Conservation (phyloP, 2,329 filamentous ascomycete genomes). For the Dactylellina haptotyla region DNA sequence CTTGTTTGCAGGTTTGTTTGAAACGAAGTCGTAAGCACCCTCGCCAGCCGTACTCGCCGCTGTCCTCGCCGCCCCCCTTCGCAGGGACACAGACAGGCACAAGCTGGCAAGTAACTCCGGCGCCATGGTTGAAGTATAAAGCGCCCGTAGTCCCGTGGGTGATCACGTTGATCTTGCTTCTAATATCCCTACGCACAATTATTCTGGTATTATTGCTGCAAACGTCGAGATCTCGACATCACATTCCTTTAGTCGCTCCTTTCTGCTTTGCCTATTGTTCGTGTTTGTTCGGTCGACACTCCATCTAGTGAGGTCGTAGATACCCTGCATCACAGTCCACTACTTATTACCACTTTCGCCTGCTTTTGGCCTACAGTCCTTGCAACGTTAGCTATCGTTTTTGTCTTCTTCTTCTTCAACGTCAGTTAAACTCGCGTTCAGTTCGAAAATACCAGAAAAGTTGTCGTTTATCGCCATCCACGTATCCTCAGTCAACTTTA, state of each 20-base stretch:
- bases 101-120: conserved; percentile 2
- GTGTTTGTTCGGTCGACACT: conserved; percentile 26
- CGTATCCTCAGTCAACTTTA: not conserved
- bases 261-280: not conserved
- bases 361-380: no score
- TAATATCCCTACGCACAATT: conserved; percentile 12
- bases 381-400: not conserved
- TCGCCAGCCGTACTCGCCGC: conserved; percentile 5
- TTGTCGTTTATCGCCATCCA: not conserved
- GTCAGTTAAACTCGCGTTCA: conserved; percentile 1
- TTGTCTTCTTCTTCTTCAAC: not conserved
- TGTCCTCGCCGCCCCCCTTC: no score
- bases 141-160: conserved; percentile 13
- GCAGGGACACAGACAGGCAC: not conserved
- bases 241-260: conserved; percentile 39
- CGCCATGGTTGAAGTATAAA: conserved; percentile 50
- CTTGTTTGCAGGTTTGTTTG: conserved; percentile 28
- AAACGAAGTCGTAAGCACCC: conserved; percentile 43
- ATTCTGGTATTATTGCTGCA: conserved; percentile 38
- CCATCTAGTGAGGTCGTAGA: conserved; percentile 36
- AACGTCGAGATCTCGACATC: conserved; percentile 40
- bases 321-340: conserved; percentile 14
- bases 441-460: not conserved
- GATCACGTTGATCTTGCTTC: conserved; percentile 38
- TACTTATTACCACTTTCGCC: no score